Conservation (phyloP, 169 alveolate species). For the Eimeria necatrix region DNA sequence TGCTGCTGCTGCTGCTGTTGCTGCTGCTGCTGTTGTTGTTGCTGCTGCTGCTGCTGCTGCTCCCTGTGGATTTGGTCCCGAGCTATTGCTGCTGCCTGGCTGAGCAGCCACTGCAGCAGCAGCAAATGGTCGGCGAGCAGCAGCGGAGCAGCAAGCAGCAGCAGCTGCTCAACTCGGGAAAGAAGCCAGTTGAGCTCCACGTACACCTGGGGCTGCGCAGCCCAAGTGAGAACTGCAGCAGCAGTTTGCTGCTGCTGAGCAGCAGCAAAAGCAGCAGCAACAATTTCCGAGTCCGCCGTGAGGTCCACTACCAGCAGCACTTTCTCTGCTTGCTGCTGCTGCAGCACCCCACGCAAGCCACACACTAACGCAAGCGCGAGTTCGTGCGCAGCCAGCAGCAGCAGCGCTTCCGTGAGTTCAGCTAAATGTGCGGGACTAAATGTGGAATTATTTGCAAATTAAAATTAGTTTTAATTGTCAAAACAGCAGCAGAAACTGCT, state of each 20-base stretch:
- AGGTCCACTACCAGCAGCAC: constrained; percentile 1
- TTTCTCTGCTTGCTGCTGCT: not conserved
- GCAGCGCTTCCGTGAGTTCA: too few species aligned
- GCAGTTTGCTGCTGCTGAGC: not conserved
- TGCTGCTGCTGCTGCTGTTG: too few species aligned
- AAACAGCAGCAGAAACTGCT: too few species aligned
- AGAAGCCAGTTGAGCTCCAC: not conserved
- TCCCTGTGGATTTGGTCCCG: too few species aligned
- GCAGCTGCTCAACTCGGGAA: not conserved
- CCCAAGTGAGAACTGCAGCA: not conserved
- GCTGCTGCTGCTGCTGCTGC: too few species aligned
- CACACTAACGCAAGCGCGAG: too few species aligned
- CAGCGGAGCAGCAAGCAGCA: not conserved
- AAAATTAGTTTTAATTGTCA: too few species aligned
- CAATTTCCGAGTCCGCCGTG: not conserved
- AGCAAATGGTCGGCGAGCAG: not conserved
- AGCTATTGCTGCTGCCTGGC: too few species aligned
- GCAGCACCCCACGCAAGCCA: not conserved
- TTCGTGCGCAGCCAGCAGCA: too few species aligned
- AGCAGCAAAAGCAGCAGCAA: not conserved
- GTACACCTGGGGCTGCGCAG: not conserved
- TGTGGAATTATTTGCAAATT: too few species aligned
- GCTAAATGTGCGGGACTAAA: too few species aligned
- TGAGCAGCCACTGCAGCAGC: constrained; percentile 41
- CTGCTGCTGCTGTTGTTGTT: too few species aligned